A percentile compares a stretch with the other conserved stretches of the same genome.
phyloP scores from a whole-genome alignment of 768 basidiomycete species.

The Albatrellus ellisii region DNA sequence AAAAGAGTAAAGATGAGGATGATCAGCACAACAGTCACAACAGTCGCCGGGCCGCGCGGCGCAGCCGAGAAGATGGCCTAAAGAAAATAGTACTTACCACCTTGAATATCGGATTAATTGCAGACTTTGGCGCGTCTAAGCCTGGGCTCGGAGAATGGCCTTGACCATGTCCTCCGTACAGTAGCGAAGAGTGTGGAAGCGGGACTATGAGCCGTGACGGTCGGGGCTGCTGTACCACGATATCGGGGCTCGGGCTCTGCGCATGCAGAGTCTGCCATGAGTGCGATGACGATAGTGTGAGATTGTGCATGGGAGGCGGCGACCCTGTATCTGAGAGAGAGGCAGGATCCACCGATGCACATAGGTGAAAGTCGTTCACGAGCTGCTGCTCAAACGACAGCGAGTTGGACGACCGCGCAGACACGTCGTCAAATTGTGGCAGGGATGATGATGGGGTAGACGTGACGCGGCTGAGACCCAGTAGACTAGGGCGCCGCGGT shows the following conservation, averaged over 20 bases:
- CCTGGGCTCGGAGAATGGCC: slow-evolving; percentile 51
- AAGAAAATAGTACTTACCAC: slow-evolving; percentile 46
- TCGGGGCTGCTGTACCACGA: slow-evolving; percentile 11
- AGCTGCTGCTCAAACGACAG: slow-evolving; percentile 67
- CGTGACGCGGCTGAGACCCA: slow-evolving; percentile 61
- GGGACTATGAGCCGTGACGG: slow-evolving; percentile 16
- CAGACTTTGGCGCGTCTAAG: slow-evolving; percentile 42
- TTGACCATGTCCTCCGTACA: slow-evolving; percentile 30
- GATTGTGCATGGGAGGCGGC: slow-evolving; percentile 62
- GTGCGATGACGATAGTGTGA: slow-evolving; percentile 55
- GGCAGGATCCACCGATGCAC: slow-evolving; percentile 51
- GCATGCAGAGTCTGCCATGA: slow-evolving; percentile 18
- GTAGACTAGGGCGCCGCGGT: slow-evolving; percentile 47
- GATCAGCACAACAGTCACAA: background rate
- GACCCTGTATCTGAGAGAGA: slow-evolving; percentile 54
- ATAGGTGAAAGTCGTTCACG: slow-evolving; percentile 59
- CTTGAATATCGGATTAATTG: slow-evolving; percentile 82
- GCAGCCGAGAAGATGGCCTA: background rate
- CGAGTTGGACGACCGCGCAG: slow-evolving; percentile 69
- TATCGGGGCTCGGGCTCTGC: slow-evolving; percentile 13
- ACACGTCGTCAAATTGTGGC: slow-evolving; percentile 54
- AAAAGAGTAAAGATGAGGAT: background rate
- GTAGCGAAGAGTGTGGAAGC: slow-evolving; percentile 9
- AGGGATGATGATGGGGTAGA: slow-evolving; percentile 66
- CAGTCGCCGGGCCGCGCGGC: background rate